Conservation (phyloP, 139 green algal species). For the Picochlorum costavermella region DNA sequence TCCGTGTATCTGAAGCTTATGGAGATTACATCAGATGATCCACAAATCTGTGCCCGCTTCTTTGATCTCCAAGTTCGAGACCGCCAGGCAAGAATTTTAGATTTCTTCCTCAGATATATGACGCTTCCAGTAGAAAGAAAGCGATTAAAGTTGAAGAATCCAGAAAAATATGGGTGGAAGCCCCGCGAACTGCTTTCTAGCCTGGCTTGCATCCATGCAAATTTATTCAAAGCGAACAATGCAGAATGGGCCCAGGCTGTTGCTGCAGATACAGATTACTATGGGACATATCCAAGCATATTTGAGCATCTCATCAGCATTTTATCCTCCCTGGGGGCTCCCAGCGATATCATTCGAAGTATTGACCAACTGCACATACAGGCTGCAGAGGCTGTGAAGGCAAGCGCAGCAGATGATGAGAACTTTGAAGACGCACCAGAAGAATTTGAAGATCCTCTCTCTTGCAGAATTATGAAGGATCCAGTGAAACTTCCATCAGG, state of each 20-base stretch:
- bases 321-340: slow-evolving; percentile 39
- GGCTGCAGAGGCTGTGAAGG: not conserved
- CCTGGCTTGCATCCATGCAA: slow-evolving; percentile 72
- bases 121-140: slow-evolving; percentile 47
- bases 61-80: slow-evolving; percentile 45
- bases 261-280: slow-evolving; percentile 69
- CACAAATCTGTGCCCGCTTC: slow-evolving; percentile 10
- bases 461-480: slow-evolving; percentile 80
- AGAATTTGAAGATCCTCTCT: slow-evolving; percentile 88
- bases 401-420: slow-evolving; percentile 51
- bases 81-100: slow-evolving; percentile 77
- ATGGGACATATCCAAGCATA: slow-evolving; percentile 46
- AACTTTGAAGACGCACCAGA: slow-evolving; percentile 61
- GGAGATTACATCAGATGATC: slow-evolving; percentile 54
- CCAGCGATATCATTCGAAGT: not conserved
- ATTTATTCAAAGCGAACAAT: slow-evolving; percentile 59
- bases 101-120: slow-evolving; percentile 96
- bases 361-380: slow-evolving; percentile 46
- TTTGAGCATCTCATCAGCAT: slow-evolving; percentile 58
- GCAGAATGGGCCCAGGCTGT: slow-evolving; percentile 53
- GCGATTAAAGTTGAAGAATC: slow-evolving; percentile 69
- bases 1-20: slow-evolving; percentile 54
- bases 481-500: slow-evolving; percentile 73
- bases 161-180: slow-evolving; percentile 78
- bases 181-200: slow-evolving; percentile 65